phyloP scores from a whole-genome alignment of 1,139 yeast genomes.

The Meyerozyma athensensis region DNA sequence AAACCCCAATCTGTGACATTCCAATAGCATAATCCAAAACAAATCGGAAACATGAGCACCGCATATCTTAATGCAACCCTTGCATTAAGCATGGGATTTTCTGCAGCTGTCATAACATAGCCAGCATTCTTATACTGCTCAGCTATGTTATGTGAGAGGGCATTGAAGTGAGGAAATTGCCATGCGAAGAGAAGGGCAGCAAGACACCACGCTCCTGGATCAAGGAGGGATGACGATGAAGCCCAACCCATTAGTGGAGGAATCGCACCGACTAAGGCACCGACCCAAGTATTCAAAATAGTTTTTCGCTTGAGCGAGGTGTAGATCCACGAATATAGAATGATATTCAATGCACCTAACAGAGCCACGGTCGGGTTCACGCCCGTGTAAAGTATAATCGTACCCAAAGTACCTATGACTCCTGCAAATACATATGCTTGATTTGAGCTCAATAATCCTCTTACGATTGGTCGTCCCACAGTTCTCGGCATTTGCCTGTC shows the following conservation, averaged over 20 bases:
- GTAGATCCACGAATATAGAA: constrained; percentile 81
- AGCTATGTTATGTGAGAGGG: constrained; percentile 82
- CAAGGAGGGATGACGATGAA: constrained; percentile 73
- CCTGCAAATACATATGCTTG: constrained; percentile 84
- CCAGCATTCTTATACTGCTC: constrained; percentile 90
- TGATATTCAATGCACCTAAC: constrained; percentile 73
- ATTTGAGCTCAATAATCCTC: constrained; percentile 67
- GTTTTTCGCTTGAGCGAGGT: constrained; percentile 84
- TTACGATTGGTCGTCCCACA: constrained; percentile 82
- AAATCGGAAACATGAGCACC: constrained; percentile 84
- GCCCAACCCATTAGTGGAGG: constrained; percentile 99
- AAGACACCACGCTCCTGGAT: constrained; percentile 94
- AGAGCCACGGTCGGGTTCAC: constrained; percentile 82
- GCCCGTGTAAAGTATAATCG: constrained; percentile 63
- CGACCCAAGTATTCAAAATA: constrained; percentile 95
- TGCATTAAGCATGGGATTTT: constrained; percentile 86
- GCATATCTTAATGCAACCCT: constrained; percentile 91
- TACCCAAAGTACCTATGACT: constrained; percentile 66
- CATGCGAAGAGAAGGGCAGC: constrained; percentile 91
- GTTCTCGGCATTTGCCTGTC: constrained; percentile 90
- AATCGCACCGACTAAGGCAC: constrained; percentile 95
- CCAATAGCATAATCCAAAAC: constrained; percentile 75
- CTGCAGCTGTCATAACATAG: constrained; percentile 93
- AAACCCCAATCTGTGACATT: constrained; percentile 82
- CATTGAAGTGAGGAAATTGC: constrained; percentile 98